phyloP scores from a whole-genome alignment of 192 early-diverging fungal species.

The Irineochytrium annulatum region DNA sequence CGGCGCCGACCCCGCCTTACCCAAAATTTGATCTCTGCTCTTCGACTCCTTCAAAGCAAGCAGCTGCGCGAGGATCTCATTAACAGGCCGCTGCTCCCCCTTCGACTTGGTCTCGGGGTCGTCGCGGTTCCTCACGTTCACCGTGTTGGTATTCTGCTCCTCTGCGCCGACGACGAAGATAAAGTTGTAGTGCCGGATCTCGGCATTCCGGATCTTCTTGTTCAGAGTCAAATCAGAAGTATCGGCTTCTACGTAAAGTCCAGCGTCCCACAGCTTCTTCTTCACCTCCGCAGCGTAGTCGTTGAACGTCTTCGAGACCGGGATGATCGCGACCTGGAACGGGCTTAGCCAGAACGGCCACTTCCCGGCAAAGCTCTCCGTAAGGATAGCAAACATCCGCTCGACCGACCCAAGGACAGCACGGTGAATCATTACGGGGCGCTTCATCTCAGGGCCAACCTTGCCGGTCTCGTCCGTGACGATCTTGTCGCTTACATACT shows the following conservation, averaged over 20 bases:
- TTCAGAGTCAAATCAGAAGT: constrained; percentile 80
- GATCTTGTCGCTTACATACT: constrained; percentile 72
- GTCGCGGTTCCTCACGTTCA: constrained; percentile 91
- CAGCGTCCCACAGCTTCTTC: constrained; percentile 63
- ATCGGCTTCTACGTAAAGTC: constrained; percentile 85
- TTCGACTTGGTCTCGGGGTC: constrained; percentile 41
- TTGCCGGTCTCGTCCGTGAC: constrained; percentile 46
- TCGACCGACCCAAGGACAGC: constrained; percentile 96
- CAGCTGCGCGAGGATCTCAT: constrained; percentile 68
- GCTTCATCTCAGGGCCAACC: constrained; percentile 47
- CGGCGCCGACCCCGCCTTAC: too few relatives aligned
- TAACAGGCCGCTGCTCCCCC: constrained; percentile 71
- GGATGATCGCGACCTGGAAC: constrained; percentile 86
- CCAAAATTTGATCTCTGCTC: constrained; percentile 16
- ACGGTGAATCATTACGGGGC: constrained; percentile 98
- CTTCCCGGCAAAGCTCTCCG: constrained; percentile 93
- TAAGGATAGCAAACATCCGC: constrained; percentile 92
- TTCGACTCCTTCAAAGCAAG: constrained; percentile 58
- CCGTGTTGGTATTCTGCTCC: constrained; percentile 69
- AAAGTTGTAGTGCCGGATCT: constrained; percentile 93
- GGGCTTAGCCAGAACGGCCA: constrained; percentile 99
- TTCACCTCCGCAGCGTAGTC: constrained; percentile 79
- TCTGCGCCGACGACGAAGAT: constrained; percentile 91
- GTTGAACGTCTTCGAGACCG: constrained; percentile 72
- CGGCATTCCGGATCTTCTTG: constrained; percentile 97